Percentiles rank a stretch among this genome's conserved stretches.
Evolutionary conservation across 192 early-diverging fungal genomes (phyloP).

Genomic region (Coemansia javaensis): DNA sequence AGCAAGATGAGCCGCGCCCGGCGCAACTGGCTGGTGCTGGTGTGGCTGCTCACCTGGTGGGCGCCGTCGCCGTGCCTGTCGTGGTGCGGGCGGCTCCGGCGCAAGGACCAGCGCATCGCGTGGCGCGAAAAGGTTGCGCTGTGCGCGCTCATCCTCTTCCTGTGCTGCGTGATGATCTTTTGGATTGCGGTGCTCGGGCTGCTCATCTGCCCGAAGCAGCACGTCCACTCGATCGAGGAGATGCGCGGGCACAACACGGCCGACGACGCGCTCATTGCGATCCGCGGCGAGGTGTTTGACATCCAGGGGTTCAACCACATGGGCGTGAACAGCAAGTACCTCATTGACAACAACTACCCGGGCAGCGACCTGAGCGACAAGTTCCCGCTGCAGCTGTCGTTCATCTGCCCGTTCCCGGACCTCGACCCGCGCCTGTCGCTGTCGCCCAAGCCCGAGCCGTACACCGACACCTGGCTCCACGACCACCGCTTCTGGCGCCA

Average conservation of each 20-base stretch:
- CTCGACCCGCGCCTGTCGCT: constrained; percentile 52
- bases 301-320: constrained; percentile 60
- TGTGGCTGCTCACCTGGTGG: constrained; percentile 67
- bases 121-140: constrained; percentile 97
- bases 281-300: constrained; percentile 81
- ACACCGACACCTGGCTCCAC: constrained; percentile 61
- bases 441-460: constrained; percentile 50
- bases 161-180: constrained; percentile 77
- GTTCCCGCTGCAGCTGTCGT: constrained; percentile 65
- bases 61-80: constrained; percentile 69
- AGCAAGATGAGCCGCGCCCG: constrained; percentile 34
- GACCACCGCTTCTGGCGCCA: constrained; percentile 62
- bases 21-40: constrained; percentile 77
- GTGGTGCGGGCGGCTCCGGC: constrained; percentile 71
- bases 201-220: constrained; percentile 67
- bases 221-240: constrained; percentile 65
- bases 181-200: constrained; percentile 72
- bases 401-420: constrained; percentile 54
- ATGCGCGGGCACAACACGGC: constrained; percentile 58
- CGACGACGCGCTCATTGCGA: constrained; percentile 56
- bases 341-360: constrained; percentile 57
- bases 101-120: constrained; percentile 75
- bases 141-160: constrained; percentile 71
- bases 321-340: constrained; percentile 49
- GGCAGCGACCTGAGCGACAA: constrained; percentile 61